A percentile compares a stretch with the other conserved stretches of the same genome.
Evolutionary conservation across 371 early-diverging fungal species (phyloP).

Genomic region (Batrachochytrium dendrobatidis): DNA sequence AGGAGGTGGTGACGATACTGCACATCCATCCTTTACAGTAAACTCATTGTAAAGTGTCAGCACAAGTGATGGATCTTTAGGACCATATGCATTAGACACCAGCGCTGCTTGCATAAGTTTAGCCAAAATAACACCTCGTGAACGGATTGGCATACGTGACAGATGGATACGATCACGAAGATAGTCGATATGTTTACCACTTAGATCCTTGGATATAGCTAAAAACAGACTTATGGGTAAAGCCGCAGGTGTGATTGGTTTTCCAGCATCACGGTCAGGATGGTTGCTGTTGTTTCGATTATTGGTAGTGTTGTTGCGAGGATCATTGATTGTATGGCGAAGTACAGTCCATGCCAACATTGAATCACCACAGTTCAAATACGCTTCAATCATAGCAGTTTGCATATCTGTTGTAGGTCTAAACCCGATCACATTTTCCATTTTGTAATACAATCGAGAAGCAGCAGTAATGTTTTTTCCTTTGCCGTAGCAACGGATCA

Average conservation of each 20-base stretch:
- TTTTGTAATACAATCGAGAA: neutral
- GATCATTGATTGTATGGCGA: neutral
- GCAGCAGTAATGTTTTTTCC: neutral
- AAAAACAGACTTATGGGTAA: no score
- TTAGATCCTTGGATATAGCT: no score
- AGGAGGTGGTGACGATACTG: neutral
- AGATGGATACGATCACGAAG: neutral
- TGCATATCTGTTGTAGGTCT: neutral
- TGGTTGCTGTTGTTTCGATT: no score
- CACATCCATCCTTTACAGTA: neutral
- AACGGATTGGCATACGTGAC: neutral
- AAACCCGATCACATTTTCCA: neutral
- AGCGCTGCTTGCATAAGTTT: neutral
- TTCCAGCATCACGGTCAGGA: no score
- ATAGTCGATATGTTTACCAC: conserved; percentile 1
- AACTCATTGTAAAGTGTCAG: neutral
- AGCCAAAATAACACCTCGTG: neutral
- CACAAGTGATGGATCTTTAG: neutral
- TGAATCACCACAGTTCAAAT: neutral
- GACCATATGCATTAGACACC: neutral
- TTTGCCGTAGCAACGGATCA: neutral
- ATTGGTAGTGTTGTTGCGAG: no score
- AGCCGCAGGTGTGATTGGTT: neutral
- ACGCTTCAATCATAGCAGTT: neutral
- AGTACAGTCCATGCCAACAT: neutral